Percentiles rank a stretch among this genome's conserved stretches.
Evolutionary conservation across 2,329 filamentous ascomycete species (phyloP).

Genomic region (Sclerotiophoma versabilis): DNA sequence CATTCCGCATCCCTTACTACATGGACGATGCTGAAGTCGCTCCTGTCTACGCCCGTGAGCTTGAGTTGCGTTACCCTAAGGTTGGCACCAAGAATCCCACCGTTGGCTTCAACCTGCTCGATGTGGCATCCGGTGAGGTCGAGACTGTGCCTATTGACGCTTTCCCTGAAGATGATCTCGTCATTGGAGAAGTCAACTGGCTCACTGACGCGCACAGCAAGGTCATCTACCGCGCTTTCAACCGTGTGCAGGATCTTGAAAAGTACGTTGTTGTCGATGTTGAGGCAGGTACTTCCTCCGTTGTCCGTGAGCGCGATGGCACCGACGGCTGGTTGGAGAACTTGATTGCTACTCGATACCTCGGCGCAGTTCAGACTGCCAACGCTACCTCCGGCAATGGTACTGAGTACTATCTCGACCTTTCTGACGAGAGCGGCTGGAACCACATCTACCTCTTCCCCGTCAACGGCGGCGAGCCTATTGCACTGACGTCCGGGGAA

Average conservation of each 20-base stretch:
- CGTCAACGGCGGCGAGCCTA: slow-evolving; percentile 61
- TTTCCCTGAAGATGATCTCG: slow-evolving; percentile 66
- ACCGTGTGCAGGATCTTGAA: slow-evolving; percentile 71
- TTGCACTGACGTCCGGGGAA: slow-evolving; percentile 67
- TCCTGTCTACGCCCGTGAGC: slow-evolving; percentile 67
- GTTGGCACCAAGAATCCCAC: slow-evolving; percentile 72
- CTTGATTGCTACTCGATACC: slow-evolving; percentile 62
- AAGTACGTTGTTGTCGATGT: slow-evolving; percentile 68
- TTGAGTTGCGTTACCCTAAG: slow-evolving; percentile 73
- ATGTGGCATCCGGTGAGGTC: slow-evolving; percentile 57
- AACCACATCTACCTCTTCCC: slow-evolving; percentile 71
- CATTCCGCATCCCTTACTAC: slow-evolving; percentile 71
- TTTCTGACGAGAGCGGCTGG: slow-evolving; percentile 71
- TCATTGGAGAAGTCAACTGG: slow-evolving; percentile 74
- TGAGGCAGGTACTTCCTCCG: slow-evolving; percentile 53
- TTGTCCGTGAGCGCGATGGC: slow-evolving; percentile 65
- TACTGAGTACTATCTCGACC: slow-evolving; percentile 67
- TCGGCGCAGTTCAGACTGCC: slow-evolving; percentile 53
- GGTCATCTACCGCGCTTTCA: slow-evolving; percentile 70
- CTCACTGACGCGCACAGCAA: slow-evolving; percentile 67
- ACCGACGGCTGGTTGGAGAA: slow-evolving; percentile 70
- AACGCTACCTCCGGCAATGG: slow-evolving; percentile 47
- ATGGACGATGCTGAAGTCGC: slow-evolving; percentile 66
- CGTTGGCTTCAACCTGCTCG: slow-evolving; percentile 66
- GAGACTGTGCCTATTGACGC: slow-evolving; percentile 61